A percentile compares a stretch with the other conserved stretches of the same genome.
phyloP scores from a whole-genome alignment of 257 asterid species.

The Fraxinus pennsylvanica region DNA sequence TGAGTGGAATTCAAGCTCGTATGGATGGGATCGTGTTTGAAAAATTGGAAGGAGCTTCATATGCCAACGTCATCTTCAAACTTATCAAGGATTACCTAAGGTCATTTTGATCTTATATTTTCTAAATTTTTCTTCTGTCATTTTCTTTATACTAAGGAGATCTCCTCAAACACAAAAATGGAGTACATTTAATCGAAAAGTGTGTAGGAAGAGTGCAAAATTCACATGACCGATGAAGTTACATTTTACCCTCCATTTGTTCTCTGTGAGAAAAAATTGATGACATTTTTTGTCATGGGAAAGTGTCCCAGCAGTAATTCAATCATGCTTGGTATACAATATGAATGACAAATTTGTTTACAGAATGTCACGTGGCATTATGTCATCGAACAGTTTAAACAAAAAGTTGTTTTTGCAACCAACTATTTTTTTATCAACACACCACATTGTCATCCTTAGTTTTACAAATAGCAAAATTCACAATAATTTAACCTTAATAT shows the following conservation, averaged over 20 bases:
- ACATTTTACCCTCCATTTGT: background rate
- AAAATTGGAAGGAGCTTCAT: constrained; percentile 55
- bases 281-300: background rate
- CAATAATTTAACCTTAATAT: background rate
- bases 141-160: background rate
- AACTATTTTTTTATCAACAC: too few species aligned
- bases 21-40: constrained; percentile 76
- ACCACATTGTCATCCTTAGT: too few species aligned
- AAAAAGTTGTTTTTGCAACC: too few species aligned
- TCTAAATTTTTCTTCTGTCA: background rate
- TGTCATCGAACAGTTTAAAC: too few species aligned
- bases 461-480: too few species aligned
- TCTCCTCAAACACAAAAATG: background rate
- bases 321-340: too few species aligned
- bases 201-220: background rate
- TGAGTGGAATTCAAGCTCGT: constrained; percentile 75
- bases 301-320: too few species aligned
- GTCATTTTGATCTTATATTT: constrained; percentile 37
- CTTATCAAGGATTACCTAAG: constrained; percentile 54
- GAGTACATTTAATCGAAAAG: background rate
- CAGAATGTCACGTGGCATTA: too few species aligned
- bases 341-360: too few species aligned
- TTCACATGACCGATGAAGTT: background rate
- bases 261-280: background rate
- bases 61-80: constrained; percentile 41